phyloP scores from a whole-genome alignment of 768 basidiomycete species.

The Kwoniella heveanensis region DNA sequence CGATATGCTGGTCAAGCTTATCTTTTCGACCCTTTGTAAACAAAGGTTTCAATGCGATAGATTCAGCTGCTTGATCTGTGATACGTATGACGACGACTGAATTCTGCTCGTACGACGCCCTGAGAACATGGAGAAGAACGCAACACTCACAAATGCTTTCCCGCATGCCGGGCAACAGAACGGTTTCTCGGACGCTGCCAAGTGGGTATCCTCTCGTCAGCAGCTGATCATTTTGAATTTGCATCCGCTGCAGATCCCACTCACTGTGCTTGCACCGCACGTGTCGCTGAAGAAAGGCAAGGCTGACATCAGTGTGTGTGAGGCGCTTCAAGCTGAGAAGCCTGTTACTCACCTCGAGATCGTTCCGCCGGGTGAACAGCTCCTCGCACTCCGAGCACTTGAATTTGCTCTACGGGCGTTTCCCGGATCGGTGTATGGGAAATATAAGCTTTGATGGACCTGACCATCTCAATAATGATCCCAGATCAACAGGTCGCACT shows the following conservation, averaged over 20 bases:
- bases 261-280: conserved; percentile 19
- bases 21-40: conserved; percentile 26
- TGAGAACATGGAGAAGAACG: too few species aligned
- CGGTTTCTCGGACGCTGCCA: conserved; percentile 21
- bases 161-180: conserved; percentile 24
- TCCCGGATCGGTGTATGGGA: too few species aligned
- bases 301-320: neutral
- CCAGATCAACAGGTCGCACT: too few species aligned
- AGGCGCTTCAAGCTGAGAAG: too few species aligned
- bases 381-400: conserved; percentile 19
- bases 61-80: too few species aligned
- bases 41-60: neutral
- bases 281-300: conserved; percentile 9
- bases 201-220: neutral
- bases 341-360: conserved; percentile 25
- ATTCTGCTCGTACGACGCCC: too few species aligned
- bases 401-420: conserved; percentile 16
- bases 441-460: too few species aligned
- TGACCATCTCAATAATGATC: too few species aligned
- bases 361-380: conserved; percentile 26
- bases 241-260: too few species aligned
- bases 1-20: conserved; percentile 28
- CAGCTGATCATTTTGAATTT: too few species aligned
- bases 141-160: conserved; percentile 16
- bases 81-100: too few species aligned